These are phyloP conservation scores for Ramalina peruviana DNA, from an alignment of 495 filamentous ascomycete species.

Conservation along the genomic window DNA sequence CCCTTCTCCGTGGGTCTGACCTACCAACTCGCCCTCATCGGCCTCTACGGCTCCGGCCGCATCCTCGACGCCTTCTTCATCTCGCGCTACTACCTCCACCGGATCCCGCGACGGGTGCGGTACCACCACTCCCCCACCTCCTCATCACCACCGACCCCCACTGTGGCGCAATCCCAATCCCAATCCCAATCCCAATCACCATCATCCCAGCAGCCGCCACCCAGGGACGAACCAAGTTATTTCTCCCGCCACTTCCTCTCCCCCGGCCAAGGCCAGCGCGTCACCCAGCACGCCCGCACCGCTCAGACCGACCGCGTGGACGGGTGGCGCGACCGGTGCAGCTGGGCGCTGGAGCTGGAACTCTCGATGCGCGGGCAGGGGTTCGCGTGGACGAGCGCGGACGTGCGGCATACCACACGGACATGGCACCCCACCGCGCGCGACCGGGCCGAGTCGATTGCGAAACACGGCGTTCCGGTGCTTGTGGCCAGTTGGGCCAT, in stretches of 20 bases:
- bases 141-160: not conserved
- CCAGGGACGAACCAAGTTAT: constrained; percentile 6
- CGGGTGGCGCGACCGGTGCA: constrained; percentile 10
- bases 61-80: constrained; percentile 17
- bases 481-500: constrained; percentile 9
- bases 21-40: constrained; percentile 16
- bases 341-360: constrained; percentile 16
- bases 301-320: constrained; percentile 9
- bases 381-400: constrained; percentile 16
- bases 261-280: constrained; percentile 3
- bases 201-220: too few species aligned
- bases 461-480: constrained; percentile 11
- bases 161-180: not conserved
- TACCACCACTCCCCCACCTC: constrained; percentile 10
- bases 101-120: constrained; percentile 13
- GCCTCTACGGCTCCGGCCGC: constrained; percentile 13
- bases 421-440: constrained; percentile 12
- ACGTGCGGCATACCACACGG: constrained; percentile 13
- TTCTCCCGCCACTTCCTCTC: constrained; percentile 13
- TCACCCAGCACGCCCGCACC: constrained; percentile 11
- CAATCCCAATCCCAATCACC: too few species aligned
- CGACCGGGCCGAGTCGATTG: constrained; percentile 11
- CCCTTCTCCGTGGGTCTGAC: constrained; percentile 15
- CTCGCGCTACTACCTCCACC: constrained; percentile 7
- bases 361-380: constrained; percentile 15